Evolutionary conservation across 257 asterid genomes (phyloP), one percentile per base, ranked within the genome.

Genomic region (Gardenia jasminoides): DNA sequence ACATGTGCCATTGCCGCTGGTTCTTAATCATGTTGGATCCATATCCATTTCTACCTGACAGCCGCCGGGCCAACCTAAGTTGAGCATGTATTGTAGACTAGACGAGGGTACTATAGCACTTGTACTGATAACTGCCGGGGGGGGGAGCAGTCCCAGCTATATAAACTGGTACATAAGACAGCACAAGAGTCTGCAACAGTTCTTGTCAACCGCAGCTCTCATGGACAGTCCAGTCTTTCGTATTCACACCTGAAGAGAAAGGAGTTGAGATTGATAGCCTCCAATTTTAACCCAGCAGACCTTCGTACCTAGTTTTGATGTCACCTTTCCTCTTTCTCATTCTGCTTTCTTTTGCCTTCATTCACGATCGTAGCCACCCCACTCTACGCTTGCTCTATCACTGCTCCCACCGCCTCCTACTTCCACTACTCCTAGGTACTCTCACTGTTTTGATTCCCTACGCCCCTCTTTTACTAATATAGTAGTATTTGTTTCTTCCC

Each of bases 241-340:
- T 56, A 7, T 52, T 16, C 59, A 3, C 56, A 36, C 41, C 41
- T 36, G 41, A 36, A 36, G 41, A 36, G 41, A n/a, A n/a, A n/a
- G n/a, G n/a, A n/a, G 9, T 28, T 22, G 30, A 24, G 65, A 58
- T 20, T 58, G 65, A 22, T 7, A 58, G 65, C 13, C 15, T 5
- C 46, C 44, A 43, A 41, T 50, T 36, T 7, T 2, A 68, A 36
- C 33, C 12, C 26, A 54, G 19, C 76, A n/a, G 4, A 78, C 77
- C 58, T 50, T 62, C 59, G 7, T 41, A 15, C 13, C 16, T 10
- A 30, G 44, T 15, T 69, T 76, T 76, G 48, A 81, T 64, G 84
- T 76, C 81, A 76, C 15, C 75, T 76, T 76, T 76, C 46, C 84
- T 81, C 48, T 76, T 52, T 47, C 74, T 76, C 67, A 36, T 54